phyloP scores from a whole-genome alignment of 441 rosid genomes.

The Populus hybrid region DNA sequence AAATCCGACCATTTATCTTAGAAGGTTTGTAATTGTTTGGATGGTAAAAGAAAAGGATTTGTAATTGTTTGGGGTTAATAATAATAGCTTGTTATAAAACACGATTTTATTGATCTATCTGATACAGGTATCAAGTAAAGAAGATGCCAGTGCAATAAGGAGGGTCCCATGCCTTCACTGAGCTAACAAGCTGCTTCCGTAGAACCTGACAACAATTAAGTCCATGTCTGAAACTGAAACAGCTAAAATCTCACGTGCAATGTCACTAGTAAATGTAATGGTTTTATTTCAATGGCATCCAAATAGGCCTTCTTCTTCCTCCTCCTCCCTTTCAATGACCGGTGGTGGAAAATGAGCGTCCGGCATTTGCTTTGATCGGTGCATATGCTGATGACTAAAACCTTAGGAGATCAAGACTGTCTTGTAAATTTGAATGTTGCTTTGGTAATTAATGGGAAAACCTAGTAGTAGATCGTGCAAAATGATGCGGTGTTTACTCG shows the following conservation, averaged over 20 bases:
- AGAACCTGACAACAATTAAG: conserved; percentile 9
- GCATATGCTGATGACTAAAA: too few relatives aligned
- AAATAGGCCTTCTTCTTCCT: neutral
- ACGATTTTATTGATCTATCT: conserved; percentile 44
- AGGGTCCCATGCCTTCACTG: conserved; percentile 31
- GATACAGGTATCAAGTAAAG: conserved; percentile 73
- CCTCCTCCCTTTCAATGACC: neutral
- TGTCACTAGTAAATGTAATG: neutral
- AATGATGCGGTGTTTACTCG: too few relatives aligned
- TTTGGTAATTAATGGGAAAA: neutral
- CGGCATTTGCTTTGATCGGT: neutral
- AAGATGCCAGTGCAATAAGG: conserved; percentile 44
- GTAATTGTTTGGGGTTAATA: conserved; percentile 47
- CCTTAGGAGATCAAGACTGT: neutral
- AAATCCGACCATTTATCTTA: conserved; percentile 69
- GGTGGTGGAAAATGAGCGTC: neutral
- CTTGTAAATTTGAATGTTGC: neutral
- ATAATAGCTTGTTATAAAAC: conserved; percentile 25
- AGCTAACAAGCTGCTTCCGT: conserved; percentile 26
- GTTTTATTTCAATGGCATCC: neutral
- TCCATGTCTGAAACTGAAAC: neutral
- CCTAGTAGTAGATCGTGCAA: too few relatives aligned
- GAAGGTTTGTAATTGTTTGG: conserved; percentile 81
- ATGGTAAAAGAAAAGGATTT: conserved; percentile 51
- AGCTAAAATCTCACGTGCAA: neutral